phyloP scores from a whole-genome alignment of 305 asterid species.

The Fraxinus baroniana region DNA sequence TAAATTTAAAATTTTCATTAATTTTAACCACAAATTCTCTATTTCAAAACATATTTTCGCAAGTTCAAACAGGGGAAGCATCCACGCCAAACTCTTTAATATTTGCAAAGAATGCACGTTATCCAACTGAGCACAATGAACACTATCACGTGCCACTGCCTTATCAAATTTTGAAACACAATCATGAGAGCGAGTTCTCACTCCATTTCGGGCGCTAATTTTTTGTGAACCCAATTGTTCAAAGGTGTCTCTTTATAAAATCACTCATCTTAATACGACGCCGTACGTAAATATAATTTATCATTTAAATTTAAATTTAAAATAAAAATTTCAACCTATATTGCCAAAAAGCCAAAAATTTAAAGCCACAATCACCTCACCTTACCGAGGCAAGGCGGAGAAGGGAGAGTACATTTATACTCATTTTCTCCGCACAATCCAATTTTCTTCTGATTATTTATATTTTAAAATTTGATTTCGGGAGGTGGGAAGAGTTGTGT shows the following conservation, averaged over 20 bases:
- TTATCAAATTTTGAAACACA: background rate
- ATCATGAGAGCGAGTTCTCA: slow-evolving; percentile 32
- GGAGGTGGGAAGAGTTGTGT: background rate
- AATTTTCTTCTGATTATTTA: background rate
- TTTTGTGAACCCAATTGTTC: slow-evolving; percentile 46
- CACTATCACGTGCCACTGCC: background rate
- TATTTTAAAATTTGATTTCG: background rate
- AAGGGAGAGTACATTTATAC: background rate
- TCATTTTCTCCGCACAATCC: background rate
- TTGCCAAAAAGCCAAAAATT: background rate
- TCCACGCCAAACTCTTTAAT: too few relatives aligned
- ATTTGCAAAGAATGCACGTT: background rate
- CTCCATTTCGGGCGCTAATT: slow-evolving; percentile 32
- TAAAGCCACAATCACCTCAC: slow-evolving; percentile 1
- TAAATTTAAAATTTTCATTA: too few relatives aligned
- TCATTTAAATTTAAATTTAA: background rate
- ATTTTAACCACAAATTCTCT: too few relatives aligned
- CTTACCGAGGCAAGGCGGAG: background rate
- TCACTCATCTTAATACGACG: slow-evolving; percentile 37
- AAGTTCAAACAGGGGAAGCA: too few relatives aligned
- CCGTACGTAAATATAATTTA: background rate
- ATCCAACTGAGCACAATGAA: background rate
- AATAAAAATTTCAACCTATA: background rate
- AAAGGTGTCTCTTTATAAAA: slow-evolving; percentile 40
- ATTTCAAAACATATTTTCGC: too few relatives aligned